A percentile compares a stretch with the other conserved stretches of the same genome.
These are phyloP conservation scores for Helminthosporium solani DNA, from an alignment of 2,329 filamentous ascomycete genomes.

Conservation along the genomic window DNA sequence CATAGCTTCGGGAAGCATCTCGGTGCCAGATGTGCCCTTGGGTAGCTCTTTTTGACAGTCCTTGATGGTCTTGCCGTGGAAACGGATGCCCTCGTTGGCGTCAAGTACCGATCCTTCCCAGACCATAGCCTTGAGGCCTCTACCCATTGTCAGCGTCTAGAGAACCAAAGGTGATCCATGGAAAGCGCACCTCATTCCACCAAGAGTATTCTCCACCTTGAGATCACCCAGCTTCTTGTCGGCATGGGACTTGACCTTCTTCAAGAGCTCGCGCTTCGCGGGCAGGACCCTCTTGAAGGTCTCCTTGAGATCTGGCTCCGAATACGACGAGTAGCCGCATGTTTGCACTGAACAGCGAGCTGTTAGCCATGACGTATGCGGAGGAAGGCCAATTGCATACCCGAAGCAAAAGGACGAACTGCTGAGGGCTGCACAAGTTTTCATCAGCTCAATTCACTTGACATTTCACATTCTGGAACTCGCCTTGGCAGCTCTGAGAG, in stretches of 20 bases:
- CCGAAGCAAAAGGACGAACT: slow-evolving; percentile 35
- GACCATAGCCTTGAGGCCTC: slow-evolving; percentile 92
- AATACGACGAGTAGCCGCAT: slow-evolving; percentile 68
- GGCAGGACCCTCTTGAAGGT: slow-evolving; percentile 83
- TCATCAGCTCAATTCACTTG: slow-evolving; percentile 12
- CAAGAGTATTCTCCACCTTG: slow-evolving; percentile 90
- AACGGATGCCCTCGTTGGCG: slow-evolving; percentile 94
- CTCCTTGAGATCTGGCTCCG: slow-evolving; percentile 87
- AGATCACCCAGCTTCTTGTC: slow-evolving; percentile 86
- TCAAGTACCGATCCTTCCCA: slow-evolving; percentile 99
- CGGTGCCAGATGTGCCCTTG: slow-evolving; percentile 86
- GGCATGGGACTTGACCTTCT: slow-evolving; percentile 85
- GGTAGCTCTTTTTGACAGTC: slow-evolving; percentile 93
- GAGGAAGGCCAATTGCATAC: slow-evolving; percentile 33
- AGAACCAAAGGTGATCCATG: not conserved
- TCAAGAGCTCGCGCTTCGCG: slow-evolving; percentile 87
- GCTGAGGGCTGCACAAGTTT: slow-evolving; percentile 26
- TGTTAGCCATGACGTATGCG: slow-evolving; percentile 11
- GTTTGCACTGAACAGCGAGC: slow-evolving; percentile 35
- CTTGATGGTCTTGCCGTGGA: slow-evolving; percentile 97
- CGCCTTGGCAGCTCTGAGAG: slow-evolving; percentile 66
- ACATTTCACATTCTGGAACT: slow-evolving; percentile 25
- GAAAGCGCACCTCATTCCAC: slow-evolving; percentile 75
- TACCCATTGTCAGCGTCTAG: slow-evolving; percentile 28
- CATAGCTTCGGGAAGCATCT: slow-evolving; percentile 99